Evolutionary conservation across 345 rosid genomes (phyloP), one percentile per base, ranked within the genome.

Genomic region (Toxicodendron radicans): DNA sequence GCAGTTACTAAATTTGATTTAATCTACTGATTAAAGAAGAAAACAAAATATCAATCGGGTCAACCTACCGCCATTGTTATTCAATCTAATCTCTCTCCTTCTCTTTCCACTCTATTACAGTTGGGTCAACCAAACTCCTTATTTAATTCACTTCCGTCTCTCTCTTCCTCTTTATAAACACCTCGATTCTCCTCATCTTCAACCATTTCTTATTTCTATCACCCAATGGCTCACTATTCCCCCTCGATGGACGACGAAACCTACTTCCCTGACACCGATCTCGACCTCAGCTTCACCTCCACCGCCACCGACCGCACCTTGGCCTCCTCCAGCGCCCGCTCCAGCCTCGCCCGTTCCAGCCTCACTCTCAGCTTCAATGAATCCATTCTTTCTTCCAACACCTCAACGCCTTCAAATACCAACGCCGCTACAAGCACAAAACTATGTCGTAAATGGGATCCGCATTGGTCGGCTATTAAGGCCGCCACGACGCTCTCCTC

Each of bases 331-430:
- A 85, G 89, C 56, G 90, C 93, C 23, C 84, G 95, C 49, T 82
- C 89, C 71, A 83, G 91, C 24, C 79, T 87, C 18, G 91, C 85
- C 53, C 88, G 91, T 6, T 82, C 89, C 20, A 88, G 92, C 74
- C 83, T 90, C 72, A 84, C 91, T 41, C 85, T 85, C 82, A 85
- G 88, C 85, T 88, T 87, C 86, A 87, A 87, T 30, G 92, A 90
- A 20, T 79, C 83, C 11, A 30, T 85, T 33, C 38, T 76, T 73
- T 10, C 81, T 35, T 30, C 76, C 53, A 58, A 72, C 73, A 21
- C 79, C 58, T 64, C 85, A 27, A 60, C 74, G 66, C 24, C 74
- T 54, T 70, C 76, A 85, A 77, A 75, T 87, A 83, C 82, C 89
- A 81, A 75, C 88, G 86, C 20, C 43, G 43, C 8, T 38, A 6